Evolutionary conservation across 140 eudicot species (phyloP), one percentile per base, ranked within the genome.

Genomic region (Erigeron philadelphicus): DNA sequence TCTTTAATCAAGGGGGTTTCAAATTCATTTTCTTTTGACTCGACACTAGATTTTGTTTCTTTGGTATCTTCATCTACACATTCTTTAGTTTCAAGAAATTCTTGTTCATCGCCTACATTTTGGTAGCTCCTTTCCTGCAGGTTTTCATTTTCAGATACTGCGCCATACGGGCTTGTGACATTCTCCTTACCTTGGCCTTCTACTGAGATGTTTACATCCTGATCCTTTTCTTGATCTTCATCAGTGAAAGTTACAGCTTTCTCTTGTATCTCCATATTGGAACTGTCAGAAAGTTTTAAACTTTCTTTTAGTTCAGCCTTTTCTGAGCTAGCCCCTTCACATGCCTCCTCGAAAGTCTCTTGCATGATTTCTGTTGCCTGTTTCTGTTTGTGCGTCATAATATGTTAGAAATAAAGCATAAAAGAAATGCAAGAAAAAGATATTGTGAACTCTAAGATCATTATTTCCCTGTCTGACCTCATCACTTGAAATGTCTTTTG

Each of bases 381-480:
- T 21, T 64, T 64, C 53, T 53, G 11, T 61, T 60, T 77, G 61
- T 71, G 72, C 66, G 25, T 73, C 21, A 7, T 49, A 17, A 1
- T 17, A 11, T 48, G 11, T 62, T 12, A 62, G 13, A 31, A 31
- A 17, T 18, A 47, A 38, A 67, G 46, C 56, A 41, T 45, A 38
- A 46, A 18, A 55, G 21, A 64, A 63, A 42, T 53, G 55, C 42
- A 64, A 77, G 46, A 25, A 53, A 4, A 11, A 43, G 6, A 50
- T 53, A 11, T 42, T 50, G 41, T 62, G 61, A 53, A 68, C 5
- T 15, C 7, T 64, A 54, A 43, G 25, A 35, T 2, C 15, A 9
- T n/a, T 49, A 17, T 67, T n/a, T 46, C 8, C 47, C 9, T 61
- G 55, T 62, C 77, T 49, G 58, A 83, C 88, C 88, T 80, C 79